Evolutionary conservation across 345 rosid species (phyloP).

Genomic region (Cochlearia excelsa): DNA sequence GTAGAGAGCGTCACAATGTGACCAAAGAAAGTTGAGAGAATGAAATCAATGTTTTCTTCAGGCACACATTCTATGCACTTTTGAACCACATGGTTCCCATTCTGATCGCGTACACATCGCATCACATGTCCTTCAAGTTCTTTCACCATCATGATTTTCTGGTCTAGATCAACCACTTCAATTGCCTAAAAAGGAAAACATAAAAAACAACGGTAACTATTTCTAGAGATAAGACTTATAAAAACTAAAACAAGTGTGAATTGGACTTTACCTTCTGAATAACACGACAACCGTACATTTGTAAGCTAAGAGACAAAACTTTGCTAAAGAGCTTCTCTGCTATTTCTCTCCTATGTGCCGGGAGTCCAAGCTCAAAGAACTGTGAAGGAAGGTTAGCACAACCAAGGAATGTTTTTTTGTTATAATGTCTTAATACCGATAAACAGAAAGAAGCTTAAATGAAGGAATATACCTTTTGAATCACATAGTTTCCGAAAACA

Average conservation of each 20-base stretch:
- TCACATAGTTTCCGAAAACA: conserved; percentile 89
- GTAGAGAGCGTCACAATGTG: conserved; percentile 78
- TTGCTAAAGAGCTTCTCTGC: conserved; percentile 78
- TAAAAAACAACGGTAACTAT: neutral
- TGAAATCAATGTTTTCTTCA: conserved; percentile 74
- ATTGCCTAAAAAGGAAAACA: conserved; percentile 53
- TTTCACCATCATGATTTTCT: conserved; percentile 73
- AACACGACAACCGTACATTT: conserved; percentile 97
- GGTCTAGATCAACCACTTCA: conserved; percentile 86
- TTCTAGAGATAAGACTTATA: neutral
- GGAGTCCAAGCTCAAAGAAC: conserved; percentile 94
- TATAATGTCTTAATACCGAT: too few species aligned
- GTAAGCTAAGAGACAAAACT: conserved; percentile 85
- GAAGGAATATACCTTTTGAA: conserved; percentile 65
- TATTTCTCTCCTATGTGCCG: conserved; percentile 71
- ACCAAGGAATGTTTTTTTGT: neutral
- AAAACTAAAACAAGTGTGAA: neutral
- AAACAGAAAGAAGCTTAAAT: neutral
- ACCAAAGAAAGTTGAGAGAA: conserved; percentile 75
- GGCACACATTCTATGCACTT: conserved; percentile 93
- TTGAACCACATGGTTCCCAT: conserved; percentile 93
- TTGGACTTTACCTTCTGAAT: conserved; percentile 68
- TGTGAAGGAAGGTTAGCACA: conserved; percentile 27
- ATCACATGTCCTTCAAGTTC: conserved; percentile 87
- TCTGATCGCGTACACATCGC: conserved; percentile 96